phyloP scores from a whole-genome alignment of 805 yeast genomes.

The Maudiozyma bulderi region DNA sequence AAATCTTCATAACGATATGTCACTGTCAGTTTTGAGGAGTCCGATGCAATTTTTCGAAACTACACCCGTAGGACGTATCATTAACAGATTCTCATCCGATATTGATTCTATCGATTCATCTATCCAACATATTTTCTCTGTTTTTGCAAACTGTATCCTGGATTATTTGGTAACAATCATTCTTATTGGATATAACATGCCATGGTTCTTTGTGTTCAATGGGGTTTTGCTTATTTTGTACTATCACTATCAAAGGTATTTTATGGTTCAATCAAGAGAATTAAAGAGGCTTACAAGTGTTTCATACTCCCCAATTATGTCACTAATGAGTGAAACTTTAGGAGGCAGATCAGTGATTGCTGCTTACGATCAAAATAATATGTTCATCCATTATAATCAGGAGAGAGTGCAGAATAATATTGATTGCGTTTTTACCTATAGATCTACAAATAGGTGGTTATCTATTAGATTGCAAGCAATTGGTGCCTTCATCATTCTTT shows the following conservation, averaged over 20 bases:
- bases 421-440: slow-evolving; percentile 39
- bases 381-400: slow-evolving; percentile 51
- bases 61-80: slow-evolving; percentile 57
- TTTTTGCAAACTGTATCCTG: slow-evolving; percentile 37
- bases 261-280: slow-evolving; percentile 64
- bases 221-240: slow-evolving; percentile 42
- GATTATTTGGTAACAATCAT: slow-evolving; percentile 41
- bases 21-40: slow-evolving; percentile 40
- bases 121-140: slow-evolving; percentile 44
- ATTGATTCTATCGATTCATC: slow-evolving; percentile 46
- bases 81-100: slow-evolving; percentile 59
- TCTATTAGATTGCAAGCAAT: slow-evolving; percentile 51
- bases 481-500: slow-evolving; percentile 46
- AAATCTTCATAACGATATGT: slow-evolving; percentile 49
- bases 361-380: slow-evolving; percentile 58
- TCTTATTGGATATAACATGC: slow-evolving; percentile 46
- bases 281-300: slow-evolving; percentile 62
- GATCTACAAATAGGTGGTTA: slow-evolving; percentile 57
- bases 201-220: slow-evolving; percentile 42
- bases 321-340: slow-evolving; percentile 74
- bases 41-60: slow-evolving; percentile 65
- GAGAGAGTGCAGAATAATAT: slow-evolving; percentile 41
- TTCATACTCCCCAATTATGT: slow-evolving; percentile 67
- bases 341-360: slow-evolving; percentile 69
- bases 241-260: slow-evolving; percentile 60